A percentile compares a stretch with the other conserved stretches of the same genome.
phyloP scores from a whole-genome alignment of 257 asterid species.

The Linaria vulgaris region DNA sequence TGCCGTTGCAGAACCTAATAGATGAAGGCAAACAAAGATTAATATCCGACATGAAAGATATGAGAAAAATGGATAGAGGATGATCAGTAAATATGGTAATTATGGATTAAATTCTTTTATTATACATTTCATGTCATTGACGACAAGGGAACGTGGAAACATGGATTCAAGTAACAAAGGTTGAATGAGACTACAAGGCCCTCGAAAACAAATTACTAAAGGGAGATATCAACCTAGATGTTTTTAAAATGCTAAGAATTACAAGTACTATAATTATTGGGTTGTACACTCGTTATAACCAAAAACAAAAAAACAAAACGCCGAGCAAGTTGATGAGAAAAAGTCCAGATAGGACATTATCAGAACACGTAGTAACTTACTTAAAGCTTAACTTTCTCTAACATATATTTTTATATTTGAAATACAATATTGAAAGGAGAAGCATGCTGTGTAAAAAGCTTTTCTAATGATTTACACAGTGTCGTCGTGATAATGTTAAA shows the following conservation, averaged over 20 bases:
- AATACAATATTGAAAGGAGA: not conserved
- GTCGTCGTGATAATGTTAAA: not conserved
- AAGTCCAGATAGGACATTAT: not conserved
- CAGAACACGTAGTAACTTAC: not conserved
- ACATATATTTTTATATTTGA: too few relatives aligned
- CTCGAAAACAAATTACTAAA: too few relatives aligned
- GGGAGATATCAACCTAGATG: too few relatives aligned
- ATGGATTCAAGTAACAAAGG: too few relatives aligned
- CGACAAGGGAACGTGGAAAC: not conserved
- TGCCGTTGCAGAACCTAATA: conserved; percentile 86
- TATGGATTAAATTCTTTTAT: not conserved
- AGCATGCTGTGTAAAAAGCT: too few relatives aligned
- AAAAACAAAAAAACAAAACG: too few relatives aligned
- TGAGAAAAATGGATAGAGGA: not conserved
- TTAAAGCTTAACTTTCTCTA: too few relatives aligned
- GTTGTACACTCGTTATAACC: too few relatives aligned
- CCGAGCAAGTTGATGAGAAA: not conserved
- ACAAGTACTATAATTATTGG: too few relatives aligned
- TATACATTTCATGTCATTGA: not conserved
- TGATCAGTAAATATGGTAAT: not conserved
- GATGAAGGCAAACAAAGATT: conserved; percentile 3
- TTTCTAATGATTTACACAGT: too few relatives aligned
- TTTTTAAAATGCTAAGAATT: too few relatives aligned
- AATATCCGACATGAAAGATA: not conserved
- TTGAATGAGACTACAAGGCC: too few relatives aligned